Base-by-base conservation (phyloP, 495 filamentous ascomycete species). In the Penicillium lividum region DNA sequence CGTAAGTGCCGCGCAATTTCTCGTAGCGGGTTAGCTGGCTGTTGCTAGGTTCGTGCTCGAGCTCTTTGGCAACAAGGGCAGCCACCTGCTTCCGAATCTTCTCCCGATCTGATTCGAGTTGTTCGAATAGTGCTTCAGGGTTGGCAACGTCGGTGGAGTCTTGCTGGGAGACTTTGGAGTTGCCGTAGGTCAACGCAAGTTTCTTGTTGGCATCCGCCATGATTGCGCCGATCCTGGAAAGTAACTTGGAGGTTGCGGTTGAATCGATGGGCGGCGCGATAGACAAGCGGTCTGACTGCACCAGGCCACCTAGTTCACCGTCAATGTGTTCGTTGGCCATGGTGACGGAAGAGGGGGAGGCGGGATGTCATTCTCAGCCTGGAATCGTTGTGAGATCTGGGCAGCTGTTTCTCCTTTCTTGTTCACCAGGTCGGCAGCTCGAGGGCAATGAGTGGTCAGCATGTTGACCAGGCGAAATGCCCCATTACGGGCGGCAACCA, bases 401-500 rank as follows among this genome's bases (percentile, higher is more conserved):
- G 91, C 85, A 7, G 91, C 92, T 0, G 90, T 89, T 56, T 93
- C 80, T 25, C 91, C 89, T 46, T 88, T 81, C 54, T 84, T 74
- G 68, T 98, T 98, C 10, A 83, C 79, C 28, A 97, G 86, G 61
- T 97, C 87, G 3, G 89, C 87, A 10, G 85, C 74, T 86, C 96
- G 58, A 80, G 82, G 42, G 85, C 91, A 63, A 82, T 87, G 70
- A 34, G 67, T 59, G 22, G 79, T 65, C 51, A 80, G 68, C 51
- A 79, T 61, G 34, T 74, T 69, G 7, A 77, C 76, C 9, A 80
- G 46, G n/a, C 73, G 75, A 54, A 79, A 77, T 22, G 73, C 74
- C 16, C 75, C 76, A 48, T 88, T 83, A 56, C 89, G 87, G 18
- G 93, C 91, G 7, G 91, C 93, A 29, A 98, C 86, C 53, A 94